Base-by-base conservation (phyloP, 352 stramenopile species). In the Globisporangium perplexum region DNA sequence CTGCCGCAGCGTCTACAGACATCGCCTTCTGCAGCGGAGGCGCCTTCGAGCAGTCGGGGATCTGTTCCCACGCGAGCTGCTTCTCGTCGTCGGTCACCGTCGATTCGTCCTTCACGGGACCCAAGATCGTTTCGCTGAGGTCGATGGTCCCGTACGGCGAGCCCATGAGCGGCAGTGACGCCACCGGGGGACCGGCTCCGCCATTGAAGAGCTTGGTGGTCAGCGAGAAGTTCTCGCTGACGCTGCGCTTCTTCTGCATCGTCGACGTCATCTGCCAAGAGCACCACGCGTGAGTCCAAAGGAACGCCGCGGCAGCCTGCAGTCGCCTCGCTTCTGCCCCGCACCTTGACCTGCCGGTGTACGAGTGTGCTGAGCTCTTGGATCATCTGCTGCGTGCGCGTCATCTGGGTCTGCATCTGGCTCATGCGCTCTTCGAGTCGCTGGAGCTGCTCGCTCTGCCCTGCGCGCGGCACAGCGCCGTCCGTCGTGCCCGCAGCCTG, bases 311-410 rank as follows among this genome's bases (percentile, higher is more conserved):
- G n/a, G n/a, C n/a, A n/a, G n/a, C n/a, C n/a, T n/a, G n/a, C n/a
- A n/a, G n/a, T n/a, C n/a, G n/a, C n/a, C n/a, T n/a, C n/a, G n/a
- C n/a, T n/a, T n/a, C n/a, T n/a, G n/a, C n/a, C n/a, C n/a, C n/a
- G n/a, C 20, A 80, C 70, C 60, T 81, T 68, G 47, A 82, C 47
- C 50, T 84, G 77, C n/a, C 68, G 68, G 28, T 80, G 53, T n/a
- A 87, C 50, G 4, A 77, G 43, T 7, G 59, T 33, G n/a, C 38
- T 79, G 33, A 88, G 55, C 5, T 80, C 67, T 3, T 62, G 65
- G 22, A 89, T 66, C 75, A 81, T 83, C 42, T 60, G 47, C 50
- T 87, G 72, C 15, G 75, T 81, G 4, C 52, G 53, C 8, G 63
- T 35, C 10, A 77, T 56, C 18, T 84, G 72, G 6, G 47, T 44